Percentiles rank a stretch among this genome's conserved stretches.
phyloP scores from a whole-genome alignment of 129 eudicot genomes.

The Artemisia annua region DNA sequence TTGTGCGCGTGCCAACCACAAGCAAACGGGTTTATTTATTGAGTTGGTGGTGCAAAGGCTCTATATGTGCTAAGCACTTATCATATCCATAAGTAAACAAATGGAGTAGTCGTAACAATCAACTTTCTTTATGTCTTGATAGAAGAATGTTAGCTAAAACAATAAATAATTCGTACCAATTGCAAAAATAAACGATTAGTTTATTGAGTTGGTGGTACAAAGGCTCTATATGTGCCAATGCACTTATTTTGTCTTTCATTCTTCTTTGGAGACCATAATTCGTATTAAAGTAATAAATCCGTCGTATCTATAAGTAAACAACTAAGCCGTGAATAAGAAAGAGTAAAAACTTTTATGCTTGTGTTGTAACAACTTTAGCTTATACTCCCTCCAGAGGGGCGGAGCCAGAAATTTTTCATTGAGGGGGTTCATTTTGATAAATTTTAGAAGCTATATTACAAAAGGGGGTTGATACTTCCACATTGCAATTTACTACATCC shows the following conservation, averaged over 20 bases:
- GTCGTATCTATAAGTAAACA: too few species aligned
- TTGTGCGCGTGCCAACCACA: conserved; percentile 18
- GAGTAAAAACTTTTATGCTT: too few species aligned
- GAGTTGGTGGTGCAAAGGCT: not conserved
- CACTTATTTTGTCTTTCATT: not conserved
- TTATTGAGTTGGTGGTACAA: not conserved
- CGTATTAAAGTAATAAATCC: too few species aligned
- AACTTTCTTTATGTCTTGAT: not conserved
- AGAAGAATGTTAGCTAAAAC: not conserved
- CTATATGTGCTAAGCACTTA: not conserved
- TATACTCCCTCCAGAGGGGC: too few species aligned
- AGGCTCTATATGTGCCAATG: not conserved
- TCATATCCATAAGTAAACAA: not conserved
- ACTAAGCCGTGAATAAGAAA: too few species aligned
- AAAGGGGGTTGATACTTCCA: too few species aligned
- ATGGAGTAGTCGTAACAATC: not conserved
- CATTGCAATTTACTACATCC: too few species aligned
- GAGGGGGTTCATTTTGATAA: too few species aligned
- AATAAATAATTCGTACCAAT: not conserved
- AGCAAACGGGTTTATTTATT: not conserved
- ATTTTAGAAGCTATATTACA: too few species aligned
- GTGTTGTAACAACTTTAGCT: too few species aligned
- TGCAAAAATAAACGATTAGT: not conserved
- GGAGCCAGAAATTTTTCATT: too few species aligned
- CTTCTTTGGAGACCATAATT: too few species aligned